phyloP scores from a whole-genome alignment of 441 rosid genomes.

The Populus hybrid region DNA sequence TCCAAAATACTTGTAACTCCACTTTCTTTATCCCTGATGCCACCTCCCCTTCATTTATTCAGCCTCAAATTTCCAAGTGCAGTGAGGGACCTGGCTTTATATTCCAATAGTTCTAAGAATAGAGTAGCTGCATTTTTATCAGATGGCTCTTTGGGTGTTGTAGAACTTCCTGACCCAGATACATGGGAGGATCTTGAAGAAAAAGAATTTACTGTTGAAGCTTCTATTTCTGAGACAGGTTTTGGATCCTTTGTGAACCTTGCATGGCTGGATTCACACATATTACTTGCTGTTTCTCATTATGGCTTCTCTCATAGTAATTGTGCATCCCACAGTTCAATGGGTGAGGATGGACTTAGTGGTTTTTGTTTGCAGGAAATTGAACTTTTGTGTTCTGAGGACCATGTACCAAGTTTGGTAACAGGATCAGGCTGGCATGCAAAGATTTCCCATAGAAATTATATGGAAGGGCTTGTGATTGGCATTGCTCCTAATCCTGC shows the following conservation, averaged over 20 bases:
- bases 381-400: conserved; percentile 64
- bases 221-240: conserved; percentile 40
- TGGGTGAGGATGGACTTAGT: conserved; percentile 36
- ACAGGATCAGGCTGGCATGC: conserved; percentile 81
- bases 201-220: conserved; percentile 54
- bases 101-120: conserved; percentile 53
- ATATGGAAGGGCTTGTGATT: conserved; percentile 49
- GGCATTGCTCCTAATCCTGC: conserved; percentile 62
- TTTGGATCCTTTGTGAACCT: conserved; percentile 69
- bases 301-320: conserved; percentile 44
- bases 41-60: conserved; percentile 83
- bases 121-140: conserved; percentile 67
- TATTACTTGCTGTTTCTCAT: conserved; percentile 71
- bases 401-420: conserved; percentile 49
- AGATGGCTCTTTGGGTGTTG: conserved; percentile 65
- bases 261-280: conserved; percentile 66
- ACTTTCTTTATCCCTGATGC: conserved; percentile 74
- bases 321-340: conserved; percentile 23
- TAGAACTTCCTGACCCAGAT: conserved; percentile 68
- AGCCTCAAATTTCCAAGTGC: conserved; percentile 62
- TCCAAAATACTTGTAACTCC: conserved; percentile 75
- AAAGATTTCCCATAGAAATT: conserved; percentile 35
- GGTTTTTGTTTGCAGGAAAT: conserved; percentile 75
- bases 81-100: conserved; percentile 60
- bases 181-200: conserved; percentile 89